Evolutionary conservation across 345 rosid species (phyloP).

Genomic region (Erysimum cheiranthoides): DNA sequence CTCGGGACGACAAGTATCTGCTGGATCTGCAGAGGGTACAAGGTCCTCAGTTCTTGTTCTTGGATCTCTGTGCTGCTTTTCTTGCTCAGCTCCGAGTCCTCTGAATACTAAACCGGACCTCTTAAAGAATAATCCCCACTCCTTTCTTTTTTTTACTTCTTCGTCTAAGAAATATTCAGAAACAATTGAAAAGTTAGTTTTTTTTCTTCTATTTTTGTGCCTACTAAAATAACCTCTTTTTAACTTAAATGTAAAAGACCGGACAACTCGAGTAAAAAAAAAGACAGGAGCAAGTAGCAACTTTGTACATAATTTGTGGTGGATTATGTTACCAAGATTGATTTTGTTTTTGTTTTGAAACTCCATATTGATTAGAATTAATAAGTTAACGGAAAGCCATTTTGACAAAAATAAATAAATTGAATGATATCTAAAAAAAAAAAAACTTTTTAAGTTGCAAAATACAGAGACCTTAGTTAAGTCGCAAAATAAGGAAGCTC

Average conservation of each 20-base stretch:
- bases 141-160: background rate
- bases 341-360: background rate
- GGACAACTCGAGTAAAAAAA: background rate
- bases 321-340: background rate
- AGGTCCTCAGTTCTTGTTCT: slow-evolving; percentile 78
- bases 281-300: background rate
- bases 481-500: too few relatives aligned
- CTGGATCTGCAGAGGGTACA: slow-evolving; percentile 78
- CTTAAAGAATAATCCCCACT: slow-evolving; percentile 34
- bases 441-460: too few relatives aligned
- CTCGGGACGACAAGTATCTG: slow-evolving; percentile 77
- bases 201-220: slow-evolving; percentile 4
- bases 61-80: slow-evolving; percentile 89
- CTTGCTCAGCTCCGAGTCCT: slow-evolving; percentile 79
- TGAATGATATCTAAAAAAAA: too few relatives aligned
- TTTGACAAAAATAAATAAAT: too few relatives aligned
- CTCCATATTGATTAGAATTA: background rate
- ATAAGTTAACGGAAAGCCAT: too few relatives aligned
- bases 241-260: slow-evolving; percentile 24
- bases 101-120: slow-evolving; percentile 37
- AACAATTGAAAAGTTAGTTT: slow-evolving; percentile 8
- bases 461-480: too few relatives aligned
- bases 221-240: slow-evolving; percentile 7
- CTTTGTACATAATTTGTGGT: slow-evolving; percentile 32
- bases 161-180: slow-evolving; percentile 28